Percentiles rank a stretch among this genome's conserved stretches.
Evolutionary conservation across 2,329 filamentous ascomycete species (phyloP).

Genomic region (Neurospora crassa): DNA sequence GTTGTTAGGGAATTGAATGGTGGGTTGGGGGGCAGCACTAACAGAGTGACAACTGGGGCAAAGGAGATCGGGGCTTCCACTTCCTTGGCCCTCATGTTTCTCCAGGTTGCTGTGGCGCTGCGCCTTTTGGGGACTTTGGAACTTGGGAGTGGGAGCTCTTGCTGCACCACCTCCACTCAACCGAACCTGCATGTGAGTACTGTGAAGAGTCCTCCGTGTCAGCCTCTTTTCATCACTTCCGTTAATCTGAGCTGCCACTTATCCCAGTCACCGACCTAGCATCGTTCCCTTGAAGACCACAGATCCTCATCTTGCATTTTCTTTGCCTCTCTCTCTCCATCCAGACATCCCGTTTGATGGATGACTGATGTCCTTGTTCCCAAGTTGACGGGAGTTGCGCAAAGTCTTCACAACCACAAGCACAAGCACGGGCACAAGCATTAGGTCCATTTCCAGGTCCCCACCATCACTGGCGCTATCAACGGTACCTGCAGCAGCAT

Average conservation of each 20-base stretch:
- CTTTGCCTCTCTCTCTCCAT: neutral
- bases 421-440: too few relatives aligned
- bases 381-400: neutral
- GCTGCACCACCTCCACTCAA: neutral
- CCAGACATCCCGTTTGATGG: neutral
- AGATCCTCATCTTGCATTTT: neutral
- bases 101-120: neutral
- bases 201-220: too few relatives aligned
- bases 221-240: neutral
- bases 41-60: neutral
- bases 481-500: neutral
- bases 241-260: neutral
- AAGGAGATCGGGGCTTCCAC: neutral
- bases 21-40: neutral
- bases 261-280: neutral
- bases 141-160: too few relatives aligned
- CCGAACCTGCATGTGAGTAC: neutral
- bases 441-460: neutral
- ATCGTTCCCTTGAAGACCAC: neutral
- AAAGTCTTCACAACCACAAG: neutral
- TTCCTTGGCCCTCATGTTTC: neutral
- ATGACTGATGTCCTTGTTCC: neutral
- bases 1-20: neutral
- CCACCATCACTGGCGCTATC: neutral
- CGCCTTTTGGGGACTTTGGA: neutral